Evolutionary conservation across 1,284 basidiomycete species (phyloP).

Genomic region (Ustilago sp.): DNA sequence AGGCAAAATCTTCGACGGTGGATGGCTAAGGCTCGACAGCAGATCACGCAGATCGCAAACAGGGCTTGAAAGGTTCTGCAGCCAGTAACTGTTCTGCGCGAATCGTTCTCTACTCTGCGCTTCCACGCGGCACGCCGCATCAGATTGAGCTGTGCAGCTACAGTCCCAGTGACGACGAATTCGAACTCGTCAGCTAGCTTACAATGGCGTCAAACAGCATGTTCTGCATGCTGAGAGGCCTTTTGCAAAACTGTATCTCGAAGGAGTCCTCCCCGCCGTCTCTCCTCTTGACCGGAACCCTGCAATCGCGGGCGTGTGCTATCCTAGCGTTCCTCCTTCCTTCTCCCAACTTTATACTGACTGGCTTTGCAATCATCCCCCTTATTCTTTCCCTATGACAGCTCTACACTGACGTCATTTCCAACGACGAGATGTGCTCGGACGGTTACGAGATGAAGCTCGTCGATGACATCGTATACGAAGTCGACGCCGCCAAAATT

Average conservation of each 20-base stretch:
- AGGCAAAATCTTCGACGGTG: no score
- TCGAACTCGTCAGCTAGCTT: neutral
- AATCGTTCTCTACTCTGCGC: neutral
- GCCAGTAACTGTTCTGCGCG: neutral
- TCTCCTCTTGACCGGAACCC: neutral
- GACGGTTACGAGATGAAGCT: slow-evolving; percentile 75
- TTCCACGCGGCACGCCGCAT: neutral
- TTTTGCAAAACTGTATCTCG: neutral
- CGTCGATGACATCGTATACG: slow-evolving; percentile 86
- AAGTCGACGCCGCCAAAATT: slow-evolving; percentile 86
- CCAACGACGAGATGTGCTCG: slow-evolving; percentile 83
- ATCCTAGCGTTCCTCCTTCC: no score
- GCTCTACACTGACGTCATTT: slow-evolving; percentile 78
- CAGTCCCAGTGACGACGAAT: no score
- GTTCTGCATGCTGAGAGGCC: neutral
- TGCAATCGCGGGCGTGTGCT: slow-evolving; percentile 2
- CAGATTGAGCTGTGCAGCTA: no score
- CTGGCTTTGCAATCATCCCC: neutral
- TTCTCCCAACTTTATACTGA: slow-evolving; percentile 7
- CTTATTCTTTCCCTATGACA: slow-evolving; percentile 65
- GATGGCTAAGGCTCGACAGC: no score
- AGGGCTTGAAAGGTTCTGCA: neutral
- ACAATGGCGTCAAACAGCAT: neutral
- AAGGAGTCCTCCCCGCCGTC: neutral
- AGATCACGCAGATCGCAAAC: neutral